A percentile compares a stretch with the other conserved stretches of the same genome.
Evolutionary conservation across 306 rosid genomes (phyloP).

Genomic region (Castanea mollissima): DNA sequence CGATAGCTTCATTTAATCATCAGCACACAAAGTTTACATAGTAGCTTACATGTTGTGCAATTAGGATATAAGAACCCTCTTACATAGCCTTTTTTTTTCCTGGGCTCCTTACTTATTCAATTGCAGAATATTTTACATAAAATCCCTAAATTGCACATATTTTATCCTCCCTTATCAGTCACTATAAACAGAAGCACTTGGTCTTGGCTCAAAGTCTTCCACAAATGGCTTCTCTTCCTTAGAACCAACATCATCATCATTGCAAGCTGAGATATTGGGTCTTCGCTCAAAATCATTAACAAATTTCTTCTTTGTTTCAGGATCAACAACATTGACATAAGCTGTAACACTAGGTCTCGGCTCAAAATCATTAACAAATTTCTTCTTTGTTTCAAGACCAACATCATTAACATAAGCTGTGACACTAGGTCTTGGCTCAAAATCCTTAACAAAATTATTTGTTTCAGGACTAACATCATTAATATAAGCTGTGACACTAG

Average conservation of each 20-base stretch:
- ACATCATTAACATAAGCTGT: neutral
- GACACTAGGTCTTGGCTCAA: neutral
- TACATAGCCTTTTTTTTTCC: neutral
- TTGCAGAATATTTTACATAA: neutral
- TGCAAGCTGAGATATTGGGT: neutral
- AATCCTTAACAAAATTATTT: neutral
- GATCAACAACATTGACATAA: neutral
- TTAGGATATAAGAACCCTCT: neutral
- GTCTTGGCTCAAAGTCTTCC: neutral
- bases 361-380: neutral
- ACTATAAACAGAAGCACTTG: neutral
- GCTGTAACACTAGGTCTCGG: too few relatives aligned
- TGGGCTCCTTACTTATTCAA: neutral
- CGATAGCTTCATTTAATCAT: neutral
- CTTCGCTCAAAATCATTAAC: neutral
- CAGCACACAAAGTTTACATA: neutral
- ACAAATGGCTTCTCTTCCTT: neutral
- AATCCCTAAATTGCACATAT: neutral
- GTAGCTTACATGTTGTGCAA: too few relatives aligned
- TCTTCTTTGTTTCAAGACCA: neutral
- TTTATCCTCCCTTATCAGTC: neutral
- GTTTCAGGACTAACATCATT: slow-evolving; percentile 1
- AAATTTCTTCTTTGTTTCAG: neutral
- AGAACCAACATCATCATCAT: neutral
- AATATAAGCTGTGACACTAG: neutral